Conservation (phyloP, 2,329 filamentous ascomycete genomes). For the Alternaria conjuncta region DNA sequence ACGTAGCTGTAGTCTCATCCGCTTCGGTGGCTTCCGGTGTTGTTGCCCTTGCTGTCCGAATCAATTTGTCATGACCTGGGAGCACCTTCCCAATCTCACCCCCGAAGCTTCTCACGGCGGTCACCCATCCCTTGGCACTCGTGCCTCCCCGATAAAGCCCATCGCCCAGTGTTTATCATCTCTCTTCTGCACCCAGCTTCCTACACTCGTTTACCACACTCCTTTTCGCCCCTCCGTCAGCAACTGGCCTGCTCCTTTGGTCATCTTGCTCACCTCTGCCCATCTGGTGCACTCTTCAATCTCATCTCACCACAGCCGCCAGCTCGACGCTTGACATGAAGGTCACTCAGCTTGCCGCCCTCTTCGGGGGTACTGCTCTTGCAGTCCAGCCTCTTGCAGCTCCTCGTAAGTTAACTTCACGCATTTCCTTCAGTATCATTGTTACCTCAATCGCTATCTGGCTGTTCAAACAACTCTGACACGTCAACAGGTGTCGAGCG, state of each 20-base stretch:
- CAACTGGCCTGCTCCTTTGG: constrained; percentile 8
- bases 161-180: constrained; percentile 6
- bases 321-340: constrained; percentile 34
- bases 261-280: constrained; percentile 24
- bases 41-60: background rate
- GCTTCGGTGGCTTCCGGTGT: background rate
- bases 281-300: constrained; percentile 27
- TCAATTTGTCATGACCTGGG: constrained; percentile 12
- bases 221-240: constrained; percentile 13
- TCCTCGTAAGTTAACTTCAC: constrained; percentile 23
- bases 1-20: background rate
- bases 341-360: constrained; percentile 27
- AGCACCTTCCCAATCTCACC: constrained; percentile 18
- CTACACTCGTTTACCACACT: constrained; percentile 35
- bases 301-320: constrained; percentile 12
- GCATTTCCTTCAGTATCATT: background rate
- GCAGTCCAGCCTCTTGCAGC: constrained; percentile 27
- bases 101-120: constrained; percentile 1
- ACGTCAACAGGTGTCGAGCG: constrained; percentile 13
- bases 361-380: constrained; percentile 32
- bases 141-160: constrained; percentile 17
- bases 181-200: constrained; percentile 19
- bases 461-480: constrained; percentile 9
- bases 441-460: background rate
- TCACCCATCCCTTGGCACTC: constrained; percentile 26